Evolutionary conservation across 176 grass and related monocot species (phyloP).

Genomic region (Hyparrhenia diplandra): DNA sequence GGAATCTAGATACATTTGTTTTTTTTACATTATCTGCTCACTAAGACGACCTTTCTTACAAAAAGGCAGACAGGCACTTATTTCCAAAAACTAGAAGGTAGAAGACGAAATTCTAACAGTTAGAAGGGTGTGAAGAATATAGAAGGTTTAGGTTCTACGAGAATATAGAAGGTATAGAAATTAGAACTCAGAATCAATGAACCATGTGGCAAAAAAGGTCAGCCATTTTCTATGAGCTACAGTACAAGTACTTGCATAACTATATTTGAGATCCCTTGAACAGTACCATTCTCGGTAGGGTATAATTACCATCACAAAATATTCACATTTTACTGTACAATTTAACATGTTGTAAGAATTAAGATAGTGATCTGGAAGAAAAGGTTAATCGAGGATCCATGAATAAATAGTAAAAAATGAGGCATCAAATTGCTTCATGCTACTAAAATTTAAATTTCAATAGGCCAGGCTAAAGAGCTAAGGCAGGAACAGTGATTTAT

Average conservation of each 20-base stretch:
- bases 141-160: too few relatives aligned
- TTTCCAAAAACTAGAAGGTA: not conserved
- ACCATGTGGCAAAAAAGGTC: slow-evolving; percentile 12
- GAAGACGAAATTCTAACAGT: not conserved
- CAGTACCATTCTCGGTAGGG: not conserved
- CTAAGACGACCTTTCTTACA: not conserved
- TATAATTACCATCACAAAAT: not conserved
- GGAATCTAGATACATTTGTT: not conserved
- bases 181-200: not conserved
- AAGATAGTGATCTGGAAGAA: not conserved
- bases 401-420: not conserved
- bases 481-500: not conserved
- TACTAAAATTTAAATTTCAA: not conserved
- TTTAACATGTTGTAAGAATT: not conserved
- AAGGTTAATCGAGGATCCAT: slow-evolving; percentile 3
- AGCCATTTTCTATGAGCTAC: not conserved
- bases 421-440: not conserved
- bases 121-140: not conserved
- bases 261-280: not conserved
- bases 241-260: not conserved
- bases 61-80: not conserved
- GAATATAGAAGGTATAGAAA: not conserved
- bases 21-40: not conserved
- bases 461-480: not conserved
- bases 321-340: not conserved